Base-by-base conservation (phyloP, 2,329 filamentous ascomycete genomes). In the Xylaria multiplex region DNA sequence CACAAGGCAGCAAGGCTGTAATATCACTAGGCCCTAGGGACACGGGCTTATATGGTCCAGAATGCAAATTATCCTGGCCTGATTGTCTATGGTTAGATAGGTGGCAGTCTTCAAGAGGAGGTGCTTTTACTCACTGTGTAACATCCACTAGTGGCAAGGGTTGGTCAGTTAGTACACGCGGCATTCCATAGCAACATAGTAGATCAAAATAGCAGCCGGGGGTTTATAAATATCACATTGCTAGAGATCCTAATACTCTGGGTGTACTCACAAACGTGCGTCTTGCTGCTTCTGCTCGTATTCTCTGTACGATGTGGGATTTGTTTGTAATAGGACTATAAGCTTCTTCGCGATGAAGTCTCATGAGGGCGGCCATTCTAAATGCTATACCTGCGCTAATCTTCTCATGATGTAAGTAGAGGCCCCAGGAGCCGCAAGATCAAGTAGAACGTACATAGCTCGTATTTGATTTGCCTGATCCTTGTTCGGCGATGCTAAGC, bases 401-500 rank as follows among this genome's bases (percentile, higher is more conserved):
- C 81, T 87, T 62, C 55, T 24, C 40, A 49, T 32, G 0, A 62
- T 6, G 37, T 78, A 48, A 76, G 73, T 35, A 65, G 35, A 42
- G 43, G 22, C 11, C 24, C 19, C n/a, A 2, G n/a, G 16, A 24
- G 43, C 9, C 2, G 3, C 22, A n/a, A 40, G 27, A 6, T 24
- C 27, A 42, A 65, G 48, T 35, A 6, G 22, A 27, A 78, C 85
- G 72, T 74, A 87, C 85, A 69, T 84, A 85, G 74, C 86, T 88
- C 59, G 79, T 80, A 57, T 85, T 84, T 46, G 81, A 83, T 68
- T 84, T 77, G 0, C 84, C 86, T 59, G 82, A 86, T 14, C 85
- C 85, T 71, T 88, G 86, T 69, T 88, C 85, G 4, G 86, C 85
- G 61, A 88, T 83, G 70, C 85, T 86, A 16, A 88, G 77, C 3